phyloP scores from a whole-genome alignment of 495 filamentous ascomycete species.

The Coniosporium apollinis region DNA sequence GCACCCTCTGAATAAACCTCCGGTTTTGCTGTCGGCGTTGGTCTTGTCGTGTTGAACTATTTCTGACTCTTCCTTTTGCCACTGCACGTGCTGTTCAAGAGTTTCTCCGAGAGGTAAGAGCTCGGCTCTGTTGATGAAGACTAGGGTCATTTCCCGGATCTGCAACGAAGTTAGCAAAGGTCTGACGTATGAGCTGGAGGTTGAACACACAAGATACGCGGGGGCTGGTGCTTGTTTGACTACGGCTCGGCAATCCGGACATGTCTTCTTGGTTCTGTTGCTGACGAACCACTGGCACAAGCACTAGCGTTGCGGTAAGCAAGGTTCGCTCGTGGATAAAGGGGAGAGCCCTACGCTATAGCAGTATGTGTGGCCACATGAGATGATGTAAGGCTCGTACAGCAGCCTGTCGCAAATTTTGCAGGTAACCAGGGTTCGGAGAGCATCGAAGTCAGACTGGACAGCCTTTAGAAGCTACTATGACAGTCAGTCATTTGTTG shows the following conservation, averaged over 20 bases:
- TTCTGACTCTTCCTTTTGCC: constrained; percentile 40
- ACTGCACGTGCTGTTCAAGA: constrained; percentile 38
- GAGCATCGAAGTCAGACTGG: constrained; percentile 22
- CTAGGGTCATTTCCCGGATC: constrained; percentile 50
- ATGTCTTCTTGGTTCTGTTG: constrained; percentile 45
- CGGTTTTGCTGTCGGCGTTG: constrained; percentile 30
- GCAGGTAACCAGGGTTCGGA: constrained; percentile 35
- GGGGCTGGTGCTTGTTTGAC: constrained; percentile 46
- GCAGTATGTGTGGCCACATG: constrained; percentile 62
- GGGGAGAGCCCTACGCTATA: constrained; percentile 36
- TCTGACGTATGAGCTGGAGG: too few species aligned
- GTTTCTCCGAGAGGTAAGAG: constrained; percentile 47
- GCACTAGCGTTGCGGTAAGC: constrained; percentile 36
- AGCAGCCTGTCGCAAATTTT: constrained; percentile 52
- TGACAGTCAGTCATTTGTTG: too few species aligned
- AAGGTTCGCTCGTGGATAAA: background rate
- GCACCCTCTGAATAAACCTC: constrained; percentile 48
- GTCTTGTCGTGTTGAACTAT: constrained; percentile 34
- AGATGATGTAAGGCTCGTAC: constrained; percentile 56
- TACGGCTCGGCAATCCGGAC: constrained; percentile 50
- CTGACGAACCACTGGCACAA: constrained; percentile 47
- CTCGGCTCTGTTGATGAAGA: constrained; percentile 47
- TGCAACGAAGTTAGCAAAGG: constrained; percentile 17
- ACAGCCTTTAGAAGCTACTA: constrained; percentile 7
- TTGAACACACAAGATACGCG: constrained; percentile 43